These are phyloP conservation scores for Hypomyces rosellus DNA, from an alignment of 2,329 filamentous ascomycete genomes.

Conservation along the genomic window DNA sequence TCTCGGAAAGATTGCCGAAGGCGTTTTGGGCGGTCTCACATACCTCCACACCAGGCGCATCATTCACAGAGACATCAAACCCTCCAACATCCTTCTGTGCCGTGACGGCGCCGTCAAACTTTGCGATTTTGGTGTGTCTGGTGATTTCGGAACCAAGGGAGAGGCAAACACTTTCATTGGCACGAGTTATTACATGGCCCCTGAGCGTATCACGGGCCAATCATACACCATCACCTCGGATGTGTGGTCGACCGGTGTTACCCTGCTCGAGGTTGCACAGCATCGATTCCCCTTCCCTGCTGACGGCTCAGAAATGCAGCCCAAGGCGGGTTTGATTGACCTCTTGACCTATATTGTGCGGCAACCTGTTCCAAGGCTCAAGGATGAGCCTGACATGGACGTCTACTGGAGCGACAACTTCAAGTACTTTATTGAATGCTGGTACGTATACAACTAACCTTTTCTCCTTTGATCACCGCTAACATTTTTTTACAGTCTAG, in stretches of 20 bases:
- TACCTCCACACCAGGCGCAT: constrained; percentile 95
- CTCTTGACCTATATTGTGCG: constrained; percentile 95
- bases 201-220: constrained; percentile 94
- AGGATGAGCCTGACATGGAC: constrained; percentile 83
- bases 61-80: constrained; percentile 98
- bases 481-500: constrained; percentile 56
- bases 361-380: constrained; percentile 89
- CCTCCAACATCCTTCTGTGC: constrained; percentile 91
- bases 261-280: constrained; percentile 96
- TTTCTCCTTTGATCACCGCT: constrained; percentile 10
- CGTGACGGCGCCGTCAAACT: constrained; percentile 92
- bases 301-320: constrained; percentile 92
- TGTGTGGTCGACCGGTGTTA: constrained; percentile 96
- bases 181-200: constrained; percentile 98
- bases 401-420: constrained; percentile 97
- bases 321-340: constrained; percentile 86
- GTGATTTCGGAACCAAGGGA: constrained; percentile 96
- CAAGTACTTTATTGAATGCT: constrained; percentile 99
- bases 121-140: constrained; percentile 96
- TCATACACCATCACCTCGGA: constrained; percentile 98
- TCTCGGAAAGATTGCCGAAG: constrained; percentile 91
- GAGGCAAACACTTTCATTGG: constrained; percentile 99
- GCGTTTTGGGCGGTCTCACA: constrained; percentile 85
- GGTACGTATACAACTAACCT: constrained; percentile 53
- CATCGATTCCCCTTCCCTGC: constrained; percentile 97